Conservation (phyloP, 2,329 filamentous ascomycete genomes). For the Sporothrix protearum region DNA sequence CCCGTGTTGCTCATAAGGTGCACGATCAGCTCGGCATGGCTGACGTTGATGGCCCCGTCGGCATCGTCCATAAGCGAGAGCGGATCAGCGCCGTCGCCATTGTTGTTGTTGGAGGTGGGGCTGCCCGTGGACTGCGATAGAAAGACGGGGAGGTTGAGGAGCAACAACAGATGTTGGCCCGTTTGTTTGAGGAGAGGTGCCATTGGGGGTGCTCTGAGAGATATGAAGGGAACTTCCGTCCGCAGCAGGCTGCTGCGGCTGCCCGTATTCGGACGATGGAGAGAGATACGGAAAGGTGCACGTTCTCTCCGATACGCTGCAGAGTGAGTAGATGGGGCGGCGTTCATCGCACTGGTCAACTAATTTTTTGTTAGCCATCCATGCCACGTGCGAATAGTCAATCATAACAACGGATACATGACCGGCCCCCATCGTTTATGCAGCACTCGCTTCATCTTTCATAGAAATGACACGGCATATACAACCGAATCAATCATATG, state of each 20-base stretch:
- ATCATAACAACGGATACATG: not conserved
- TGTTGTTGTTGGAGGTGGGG: not conserved
- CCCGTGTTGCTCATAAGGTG: constrained; percentile 32
- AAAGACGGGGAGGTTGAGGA: constrained; percentile 13
- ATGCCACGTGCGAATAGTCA: not conserved
- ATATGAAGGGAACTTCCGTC: not conserved
- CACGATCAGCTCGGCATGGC: constrained; percentile 38
- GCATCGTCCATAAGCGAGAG: constrained; percentile 21
- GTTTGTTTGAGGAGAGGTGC: not conserved
- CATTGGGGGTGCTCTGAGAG: not conserved
- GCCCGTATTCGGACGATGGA: constrained; percentile 15
- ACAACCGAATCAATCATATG: not conserved
- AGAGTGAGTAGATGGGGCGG: constrained; percentile 33
- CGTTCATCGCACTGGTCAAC: constrained; percentile 33
- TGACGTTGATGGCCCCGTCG: constrained; percentile 32
- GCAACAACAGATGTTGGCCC: not conserved
- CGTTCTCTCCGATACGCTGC: constrained; percentile 32
- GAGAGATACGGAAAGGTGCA: constrained; percentile 29
- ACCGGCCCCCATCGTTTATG: not conserved
- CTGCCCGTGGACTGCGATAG: not conserved
- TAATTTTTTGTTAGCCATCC: not conserved
- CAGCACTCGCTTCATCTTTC: not conserved
- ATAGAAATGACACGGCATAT: no score
- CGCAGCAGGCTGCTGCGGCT: not conserved
- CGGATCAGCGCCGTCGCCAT: not conserved